A percentile compares a stretch with the other conserved stretches of the same genome.
phyloP scores from a whole-genome alignment of 495 filamentous ascomycete genomes.

The Xylaria sp. region DNA sequence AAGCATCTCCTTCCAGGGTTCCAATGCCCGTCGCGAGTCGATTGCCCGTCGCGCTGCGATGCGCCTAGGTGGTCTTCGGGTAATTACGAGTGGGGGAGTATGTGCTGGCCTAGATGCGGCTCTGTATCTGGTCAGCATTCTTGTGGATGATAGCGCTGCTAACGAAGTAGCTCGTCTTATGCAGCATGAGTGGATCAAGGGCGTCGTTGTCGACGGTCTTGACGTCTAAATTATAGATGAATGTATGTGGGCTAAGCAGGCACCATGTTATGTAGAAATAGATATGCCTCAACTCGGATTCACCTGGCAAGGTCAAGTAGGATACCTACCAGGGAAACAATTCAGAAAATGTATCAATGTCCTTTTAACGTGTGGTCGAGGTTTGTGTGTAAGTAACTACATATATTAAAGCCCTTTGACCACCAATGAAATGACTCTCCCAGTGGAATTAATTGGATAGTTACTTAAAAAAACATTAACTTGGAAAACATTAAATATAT shows the following conservation, averaged over 20 bases:
- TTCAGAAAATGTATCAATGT: constrained; percentile 1
- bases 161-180: constrained; percentile 70
- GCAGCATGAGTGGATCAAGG: constrained; percentile 77
- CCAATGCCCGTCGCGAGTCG: constrained; percentile 69
- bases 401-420: no score
- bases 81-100: constrained; percentile 79
- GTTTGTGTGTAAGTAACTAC: neutral
- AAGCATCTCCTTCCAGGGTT: constrained; percentile 72
- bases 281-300: constrained; percentile 2
- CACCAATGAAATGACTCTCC: no score
- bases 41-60: constrained; percentile 70
- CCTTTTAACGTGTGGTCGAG: neutral
- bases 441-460: no score
- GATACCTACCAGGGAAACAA: constrained; percentile 6
- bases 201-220: constrained; percentile 72
- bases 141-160: constrained; percentile 71
- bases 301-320: neutral
- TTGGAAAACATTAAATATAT: no score
- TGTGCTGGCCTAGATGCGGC: constrained; percentile 79
- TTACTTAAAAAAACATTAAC: no score
- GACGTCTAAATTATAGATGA: constrained; percentile 62
- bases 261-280: constrained; percentile 25
- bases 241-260: constrained; percentile 3
- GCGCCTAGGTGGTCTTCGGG: constrained; percentile 70
- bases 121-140: constrained; percentile 76